These are phyloP conservation scores for Fusarium devonianum DNA, from an alignment of 2,329 filamentous ascomycete genomes.

Conservation along the genomic window DNA sequence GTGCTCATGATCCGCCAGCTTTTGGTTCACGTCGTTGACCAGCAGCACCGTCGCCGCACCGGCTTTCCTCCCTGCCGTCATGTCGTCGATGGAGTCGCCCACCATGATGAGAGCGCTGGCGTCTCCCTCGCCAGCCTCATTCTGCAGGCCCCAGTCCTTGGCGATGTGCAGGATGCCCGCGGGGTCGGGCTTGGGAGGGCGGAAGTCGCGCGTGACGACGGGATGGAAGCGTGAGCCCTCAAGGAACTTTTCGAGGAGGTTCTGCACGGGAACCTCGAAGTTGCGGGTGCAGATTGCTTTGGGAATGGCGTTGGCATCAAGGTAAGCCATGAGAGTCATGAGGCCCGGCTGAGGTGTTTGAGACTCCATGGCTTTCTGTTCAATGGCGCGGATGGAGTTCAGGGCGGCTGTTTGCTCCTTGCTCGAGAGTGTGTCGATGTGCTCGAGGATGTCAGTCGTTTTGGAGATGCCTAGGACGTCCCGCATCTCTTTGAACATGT, in stretches of 20 bases:
- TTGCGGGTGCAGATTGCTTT: conserved; percentile 95
- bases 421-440: conserved; percentile 77
- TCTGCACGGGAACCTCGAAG: conserved; percentile 80
- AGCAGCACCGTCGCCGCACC: conserved; percentile 92
- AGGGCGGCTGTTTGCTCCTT: conserved; percentile 69
- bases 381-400: conserved; percentile 78
- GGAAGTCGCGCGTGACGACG: conserved; percentile 84
- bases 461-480: conserved; percentile 75
- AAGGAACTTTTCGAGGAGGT: conserved; percentile 79
- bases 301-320: conserved; percentile 69
- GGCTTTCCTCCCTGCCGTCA: conserved; percentile 82
- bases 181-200: conserved; percentile 85
- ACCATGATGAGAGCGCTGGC: conserved; percentile 67
- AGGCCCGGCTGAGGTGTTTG: conserved; percentile 87
- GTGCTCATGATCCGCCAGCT: conserved; percentile 73
- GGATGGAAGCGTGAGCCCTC: conserved; percentile 73
- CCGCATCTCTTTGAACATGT: conserved; percentile 95
- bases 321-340: conserved; percentile 78
- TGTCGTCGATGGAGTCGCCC: conserved; percentile 89
- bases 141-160: conserved; percentile 70
- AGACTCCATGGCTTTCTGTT: conserved; percentile 78
- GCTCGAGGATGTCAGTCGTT: conserved; percentile 82
- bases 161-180: conserved; percentile 90
- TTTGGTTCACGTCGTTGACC: conserved; percentile 79
- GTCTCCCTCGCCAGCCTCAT: conserved; percentile 45